Evolutionary conservation across 176 grass and related monocot genomes (phyloP), one percentile per base, ranked within the genome.

Genomic region (Themeda triandra): DNA sequence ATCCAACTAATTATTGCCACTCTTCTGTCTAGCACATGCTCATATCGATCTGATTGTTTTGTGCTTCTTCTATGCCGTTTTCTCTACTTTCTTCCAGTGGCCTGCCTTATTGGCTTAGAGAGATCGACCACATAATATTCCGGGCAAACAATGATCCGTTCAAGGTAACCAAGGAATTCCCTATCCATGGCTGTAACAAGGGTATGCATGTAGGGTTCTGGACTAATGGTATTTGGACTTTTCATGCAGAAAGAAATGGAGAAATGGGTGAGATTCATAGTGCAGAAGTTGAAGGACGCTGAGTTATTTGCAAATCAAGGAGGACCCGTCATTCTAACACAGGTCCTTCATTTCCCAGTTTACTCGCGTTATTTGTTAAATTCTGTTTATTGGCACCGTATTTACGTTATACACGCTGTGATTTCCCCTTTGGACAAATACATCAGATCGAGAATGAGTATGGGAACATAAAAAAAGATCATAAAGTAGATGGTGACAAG

Each of bases 381-480:
- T 79, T 41, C 32, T 69, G 13, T 69, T 85, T 89, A 68, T 68
- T 8, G 31, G 2, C 25, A 41, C 15, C 49, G 6, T 58, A 40
- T 71, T 41, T 59, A 59, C 31, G 30, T 53, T 23, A 23, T n/a
- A 33, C 28, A 19, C 2, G 4, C 28, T 65, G 12, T 80, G 42
- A 72, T 86, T 54, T 63, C 25, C 66, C 27, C 31, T 71, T 70
- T 79, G 62, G 8, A 71, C 25, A 24, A 24, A 76, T 85, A 69
- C 75, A 45, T 92, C 69, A 95, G 93, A 95, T 98, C 33, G 93
- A 98, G 76, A 98, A 95, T 83, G 96, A 98, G 72, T 98, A 98
- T 39, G 87, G 89, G 27, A 95, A 90, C 59, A 81, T 98, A 10
- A 90, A 79, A 67, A 85, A 64, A 10, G 72, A 90, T 83, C 92